Percentiles rank a stretch among this genome's conserved stretches.
These are phyloP conservation scores for Amaranthus hypochondriacus DNA, from an alignment of 148 eudicot species.

Conservation along the genomic window DNA sequence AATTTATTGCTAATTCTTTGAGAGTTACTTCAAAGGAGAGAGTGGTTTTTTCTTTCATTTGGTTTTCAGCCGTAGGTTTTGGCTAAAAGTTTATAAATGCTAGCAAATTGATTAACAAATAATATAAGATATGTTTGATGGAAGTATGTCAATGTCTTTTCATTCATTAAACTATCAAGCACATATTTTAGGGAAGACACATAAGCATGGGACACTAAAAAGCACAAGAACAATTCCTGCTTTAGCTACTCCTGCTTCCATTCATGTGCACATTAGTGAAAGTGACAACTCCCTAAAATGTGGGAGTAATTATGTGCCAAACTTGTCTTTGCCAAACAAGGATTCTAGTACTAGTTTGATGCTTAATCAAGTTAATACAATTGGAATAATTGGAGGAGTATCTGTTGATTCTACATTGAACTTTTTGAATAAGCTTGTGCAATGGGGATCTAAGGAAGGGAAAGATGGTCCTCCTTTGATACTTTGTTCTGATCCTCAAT, in stretches of 20 bases:
- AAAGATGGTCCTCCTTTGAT: constrained; percentile 45
- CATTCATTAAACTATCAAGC: constrained; percentile 17
- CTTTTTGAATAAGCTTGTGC: constrained; percentile 51
- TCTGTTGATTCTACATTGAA: constrained; percentile 37
- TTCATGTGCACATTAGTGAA: constrained; percentile 28
- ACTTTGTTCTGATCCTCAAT: constrained; percentile 57
- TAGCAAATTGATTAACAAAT: constrained; percentile 11
- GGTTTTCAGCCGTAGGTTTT: not conserved
- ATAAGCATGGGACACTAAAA: constrained; percentile 13
- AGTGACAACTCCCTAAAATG: constrained; percentile 22
- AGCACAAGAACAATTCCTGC: constrained; percentile 20
- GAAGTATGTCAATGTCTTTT: constrained; percentile 27
- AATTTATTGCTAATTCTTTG: not conserved
- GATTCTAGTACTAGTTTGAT: constrained; percentile 22
- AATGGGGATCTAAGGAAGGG: constrained; percentile 35
- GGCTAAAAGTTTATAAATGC: constrained; percentile 12
- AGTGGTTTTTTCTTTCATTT: not conserved
- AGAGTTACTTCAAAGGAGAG: not conserved
- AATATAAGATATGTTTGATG: constrained; percentile 21
- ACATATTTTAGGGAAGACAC: constrained; percentile 14
- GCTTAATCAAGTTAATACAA: constrained; percentile 38
- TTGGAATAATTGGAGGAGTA: constrained; percentile 70
- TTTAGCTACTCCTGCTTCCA: constrained; percentile 21
- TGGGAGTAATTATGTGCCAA: constrained; percentile 27
- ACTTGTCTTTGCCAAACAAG: constrained; percentile 21